Percentiles rank a stretch among this genome's conserved stretches.
phyloP scores from a whole-genome alignment of 2,329 filamentous ascomycete species.

The Lecanicillium sp. region DNA sequence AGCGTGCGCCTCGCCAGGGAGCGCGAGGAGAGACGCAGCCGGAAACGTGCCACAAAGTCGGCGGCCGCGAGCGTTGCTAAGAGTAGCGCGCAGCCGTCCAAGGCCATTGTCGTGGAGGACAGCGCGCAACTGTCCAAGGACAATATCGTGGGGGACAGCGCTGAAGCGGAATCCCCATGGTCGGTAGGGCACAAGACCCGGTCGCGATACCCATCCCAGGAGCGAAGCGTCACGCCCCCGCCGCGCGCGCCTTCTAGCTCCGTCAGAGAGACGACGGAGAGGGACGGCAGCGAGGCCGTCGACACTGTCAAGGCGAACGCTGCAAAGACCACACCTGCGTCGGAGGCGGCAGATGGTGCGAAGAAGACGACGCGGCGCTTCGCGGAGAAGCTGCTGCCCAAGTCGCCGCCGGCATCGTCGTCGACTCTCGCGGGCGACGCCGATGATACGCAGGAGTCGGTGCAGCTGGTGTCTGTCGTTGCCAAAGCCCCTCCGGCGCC shows the following conservation, averaged over 20 bases:
- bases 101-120: not conserved
- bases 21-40: constrained; percentile 26
- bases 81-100: constrained; percentile 7
- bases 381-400: not conserved
- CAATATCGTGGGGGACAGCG: not conserved
- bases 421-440: constrained; percentile 20
- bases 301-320: not conserved
- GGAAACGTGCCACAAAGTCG: not conserved
- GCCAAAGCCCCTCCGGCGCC: not conserved
- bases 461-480: not conserved
- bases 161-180: not conserved
- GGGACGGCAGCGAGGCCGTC: not conserved
- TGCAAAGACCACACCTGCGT: too few relatives aligned
- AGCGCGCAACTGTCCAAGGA: not conserved
- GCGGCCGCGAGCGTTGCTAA: not conserved
- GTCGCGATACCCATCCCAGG: not conserved
- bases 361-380: not conserved
- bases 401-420: not conserved
- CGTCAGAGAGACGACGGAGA: not conserved
- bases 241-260: not conserved
- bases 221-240: not conserved
- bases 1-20: constrained; percentile 35
- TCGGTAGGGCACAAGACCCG: not conserved
- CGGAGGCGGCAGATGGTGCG: not conserved
- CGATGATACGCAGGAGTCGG: constrained; percentile 14